These are phyloP conservation scores for Phlyctochytrium arcticum DNA, from an alignment of 192 early-diverging fungal genomes.

Conservation along the genomic window DNA sequence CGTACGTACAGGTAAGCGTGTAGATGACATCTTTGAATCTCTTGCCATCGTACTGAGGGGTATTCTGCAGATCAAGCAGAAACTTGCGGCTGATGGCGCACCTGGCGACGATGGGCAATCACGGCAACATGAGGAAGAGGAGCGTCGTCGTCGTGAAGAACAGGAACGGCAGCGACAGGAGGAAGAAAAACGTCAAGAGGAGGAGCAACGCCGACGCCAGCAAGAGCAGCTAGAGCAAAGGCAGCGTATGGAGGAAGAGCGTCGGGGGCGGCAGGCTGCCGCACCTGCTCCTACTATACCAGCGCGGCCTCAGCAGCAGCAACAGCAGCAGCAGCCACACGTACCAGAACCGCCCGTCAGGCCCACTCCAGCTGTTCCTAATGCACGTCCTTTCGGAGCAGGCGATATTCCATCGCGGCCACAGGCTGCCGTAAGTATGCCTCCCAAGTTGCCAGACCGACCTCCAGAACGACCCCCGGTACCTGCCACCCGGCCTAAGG, in stretches of 20 bases:
- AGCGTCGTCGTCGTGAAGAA: slow-evolving; percentile 19
- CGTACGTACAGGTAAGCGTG: slow-evolving; percentile 72
- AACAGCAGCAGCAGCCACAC: too few species aligned
- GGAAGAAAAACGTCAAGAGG: slow-evolving; percentile 28
- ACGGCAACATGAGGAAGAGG: slow-evolving; percentile 15
- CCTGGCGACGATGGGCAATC: background rate
- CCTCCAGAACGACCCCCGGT: background rate
- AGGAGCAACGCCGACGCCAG: slow-evolving; percentile 19
- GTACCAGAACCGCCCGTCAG: slow-evolving; percentile 13
- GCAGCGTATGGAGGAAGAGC: slow-evolving; percentile 4
- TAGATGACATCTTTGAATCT: background rate
- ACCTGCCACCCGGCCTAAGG: background rate
- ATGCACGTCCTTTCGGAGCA: background rate
- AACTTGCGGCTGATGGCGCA: slow-evolving; percentile 1
- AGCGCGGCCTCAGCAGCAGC: background rate
- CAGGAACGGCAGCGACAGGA: slow-evolving; percentile 32
- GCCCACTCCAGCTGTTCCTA: slow-evolving; percentile 25
- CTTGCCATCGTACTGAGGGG: too few species aligned
- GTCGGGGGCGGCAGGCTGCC: background rate
- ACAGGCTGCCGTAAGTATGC: background rate
- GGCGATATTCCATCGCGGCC: background rate
- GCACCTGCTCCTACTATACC: slow-evolving; percentile 2
- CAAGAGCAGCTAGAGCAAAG: slow-evolving; percentile 30
- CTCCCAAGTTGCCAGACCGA: background rate
- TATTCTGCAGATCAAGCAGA: slow-evolving; percentile 50